Evolutionary conservation across 1,284 basidiomycete genomes (phyloP), one percentile per base, ranked within the genome.

Genomic region (Cryptococcus deneoformans): DNA sequence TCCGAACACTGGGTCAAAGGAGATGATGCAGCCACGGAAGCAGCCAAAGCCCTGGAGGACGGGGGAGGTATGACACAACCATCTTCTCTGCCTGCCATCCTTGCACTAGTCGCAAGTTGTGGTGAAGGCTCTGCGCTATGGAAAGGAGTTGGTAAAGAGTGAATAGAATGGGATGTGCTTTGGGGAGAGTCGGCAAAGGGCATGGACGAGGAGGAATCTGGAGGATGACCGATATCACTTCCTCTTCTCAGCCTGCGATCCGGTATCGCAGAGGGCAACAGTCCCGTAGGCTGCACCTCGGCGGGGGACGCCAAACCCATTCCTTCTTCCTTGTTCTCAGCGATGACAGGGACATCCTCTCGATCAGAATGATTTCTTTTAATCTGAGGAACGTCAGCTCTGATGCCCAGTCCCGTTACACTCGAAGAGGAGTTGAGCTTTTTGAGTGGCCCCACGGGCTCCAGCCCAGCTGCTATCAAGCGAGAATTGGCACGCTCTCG

Each of bases 401-500:
- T 58, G 24, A 69, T 9, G 5, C 65, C 65, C 42, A 76, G 56
- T 0, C 70, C 71, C 16, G 69, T 58, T 6, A 67, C 67, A 53
- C 71, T 72, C 6, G 64, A 59, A 53, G 70, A 73, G 43, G 69
- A 67, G 24, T 71, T 58, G 34, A 71, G 61, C 38, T 64, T 65
- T 54, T 67, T 68, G 43, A 45, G 43, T 37, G 43, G 46, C 11
- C 54, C 56, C 24, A 71, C 57, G 12, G 67, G 67, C 40, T 73
- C 69, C 52, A 73, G 48, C 1, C 71, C 76, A 2, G 69, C 69
- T 0, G 64, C 56, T 10, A 60, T 43, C 36, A 77, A 59, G 29
- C 68, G 61, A 47, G 45, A 50, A 53, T 72, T 70, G 14, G 72
- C 76, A 50, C 66, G 72, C 67, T 92, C 90, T n/a, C 90, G 83